Conservation (phyloP, 169 alveolate species). For the Cryptosporidium meleagridis region DNA sequence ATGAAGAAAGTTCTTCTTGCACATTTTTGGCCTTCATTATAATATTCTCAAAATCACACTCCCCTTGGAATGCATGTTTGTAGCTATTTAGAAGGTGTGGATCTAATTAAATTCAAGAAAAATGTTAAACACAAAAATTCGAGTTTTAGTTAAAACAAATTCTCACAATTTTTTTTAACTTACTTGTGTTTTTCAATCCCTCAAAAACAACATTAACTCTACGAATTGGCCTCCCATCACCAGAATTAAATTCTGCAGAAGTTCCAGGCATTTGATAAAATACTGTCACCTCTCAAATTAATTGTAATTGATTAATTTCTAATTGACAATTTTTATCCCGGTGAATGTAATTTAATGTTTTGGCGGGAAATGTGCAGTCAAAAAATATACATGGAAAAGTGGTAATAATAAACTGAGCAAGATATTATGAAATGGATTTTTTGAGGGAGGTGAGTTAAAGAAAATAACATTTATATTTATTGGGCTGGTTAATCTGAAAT, state of each 20-base stretch:
- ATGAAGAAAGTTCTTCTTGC: constrained; percentile 8
- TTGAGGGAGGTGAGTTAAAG: constrained; percentile 34
- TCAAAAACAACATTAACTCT: constrained; percentile 32
- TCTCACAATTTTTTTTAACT: constrained; percentile 8
- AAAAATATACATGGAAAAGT: not conserved
- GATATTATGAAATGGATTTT: not conserved
- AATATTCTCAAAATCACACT: not conserved
- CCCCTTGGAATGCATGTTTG: not conserved
- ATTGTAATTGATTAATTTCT: not conserved
- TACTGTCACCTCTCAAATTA: not conserved
- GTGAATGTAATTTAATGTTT: not conserved
- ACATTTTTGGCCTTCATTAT: not conserved
- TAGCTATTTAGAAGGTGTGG: not conserved
- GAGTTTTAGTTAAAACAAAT: not conserved
- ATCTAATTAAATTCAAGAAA: not conserved
- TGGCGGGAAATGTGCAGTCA: not conserved
- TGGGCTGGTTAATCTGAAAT: not conserved
- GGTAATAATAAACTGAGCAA: not conserved
- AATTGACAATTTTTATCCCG: not conserved
- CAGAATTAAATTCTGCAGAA: not conserved
- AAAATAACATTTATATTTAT: too few species aligned
- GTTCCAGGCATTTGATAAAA: not conserved
- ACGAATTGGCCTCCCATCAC: not conserved
- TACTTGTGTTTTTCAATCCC: constrained; percentile 23
- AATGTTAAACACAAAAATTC: not conserved